These are phyloP conservation scores for Azolla pinnata DNA, from an alignment of 75 land plant genomes.

Conservation along the genomic window DNA sequence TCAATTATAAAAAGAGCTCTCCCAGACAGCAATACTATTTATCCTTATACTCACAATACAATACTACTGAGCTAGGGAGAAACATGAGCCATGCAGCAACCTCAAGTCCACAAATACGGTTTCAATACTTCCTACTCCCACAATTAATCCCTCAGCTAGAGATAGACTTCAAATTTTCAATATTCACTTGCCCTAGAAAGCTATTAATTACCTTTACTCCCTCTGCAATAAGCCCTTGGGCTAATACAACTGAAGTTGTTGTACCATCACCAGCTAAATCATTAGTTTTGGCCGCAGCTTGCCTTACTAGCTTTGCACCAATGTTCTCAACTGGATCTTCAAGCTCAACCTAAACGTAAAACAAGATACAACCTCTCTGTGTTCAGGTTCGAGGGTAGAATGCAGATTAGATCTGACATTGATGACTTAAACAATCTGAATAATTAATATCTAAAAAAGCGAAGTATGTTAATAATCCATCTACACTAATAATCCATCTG, in stretches of 20 bases:
- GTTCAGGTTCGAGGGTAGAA: not conserved
- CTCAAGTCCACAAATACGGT: too few species aligned
- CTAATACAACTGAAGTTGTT: conserved; percentile 83
- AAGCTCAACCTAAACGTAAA: conserved; percentile 47
- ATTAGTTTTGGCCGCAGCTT: conserved; percentile 92
- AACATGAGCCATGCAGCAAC: too few species aligned
- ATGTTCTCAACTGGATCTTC: conserved; percentile 89
- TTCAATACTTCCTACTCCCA: too few species aligned
- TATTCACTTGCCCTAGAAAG: not conserved
- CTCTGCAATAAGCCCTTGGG: conserved; percentile 74
- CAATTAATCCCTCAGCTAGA: too few species aligned
- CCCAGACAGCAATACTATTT: not conserved
- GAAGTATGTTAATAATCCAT: too few species aligned
- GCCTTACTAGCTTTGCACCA: conserved; percentile 78
- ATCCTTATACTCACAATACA: not conserved
- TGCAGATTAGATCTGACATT: too few species aligned
- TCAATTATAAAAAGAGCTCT: too few species aligned
- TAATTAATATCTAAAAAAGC: too few species aligned
- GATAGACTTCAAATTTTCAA: too few species aligned
- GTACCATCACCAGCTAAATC: conserved; percentile 90
- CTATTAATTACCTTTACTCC: conserved; percentile 62
- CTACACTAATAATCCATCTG: too few species aligned
- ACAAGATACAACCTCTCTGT: not conserved
- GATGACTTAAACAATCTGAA: too few species aligned
- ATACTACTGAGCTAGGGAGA: too few species aligned